Base-by-base conservation (phyloP, 306 rosid species). In the Corylus americana region DNA sequence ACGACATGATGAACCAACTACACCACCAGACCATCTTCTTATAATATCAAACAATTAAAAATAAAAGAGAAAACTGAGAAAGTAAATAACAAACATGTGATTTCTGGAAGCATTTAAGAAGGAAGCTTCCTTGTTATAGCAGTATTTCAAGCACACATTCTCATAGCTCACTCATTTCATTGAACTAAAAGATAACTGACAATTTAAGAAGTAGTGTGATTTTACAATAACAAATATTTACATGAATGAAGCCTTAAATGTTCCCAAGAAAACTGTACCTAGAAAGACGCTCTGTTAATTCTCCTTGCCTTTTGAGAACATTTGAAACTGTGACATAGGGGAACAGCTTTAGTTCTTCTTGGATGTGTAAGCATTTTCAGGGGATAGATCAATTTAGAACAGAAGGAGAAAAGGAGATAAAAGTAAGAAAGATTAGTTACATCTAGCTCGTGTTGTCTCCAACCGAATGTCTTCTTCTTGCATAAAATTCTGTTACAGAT, bases 271-370 rank as follows among this genome's bases (percentile, higher is more conserved):
- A 39, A 29, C 39, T 64, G 25, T 83, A 93, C 99, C 99, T 91
- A 59, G 99, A 87, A 79, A 93, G 87, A 57, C 96, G 99, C 86
- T 96, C 96, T 0, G 92, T 73, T 86, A 96, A 87, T 57, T 90
- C 92, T 10, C 90, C 89, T 71, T 96, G 99, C 80, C 94, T 85
- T 86, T 91, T 96, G 77, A 90, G 91, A 85, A 87, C 83, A 86
- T 89, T 85, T 57, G 89, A 85, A 85, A 90, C 98, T 93, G 90
- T 66, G 67, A 87, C 31, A 74, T 1, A 83, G 74, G 83, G 16
- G 79, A 84, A n/a, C 80, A 75, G 22, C 53, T 78, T 80, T 37
- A 71, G 18, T 29, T 57, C 64, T 63, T 70, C 57, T n/a, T 29
- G 68, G 71, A 77, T 82, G 42, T 9, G 73, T 35, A 51, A 80